Evolutionary conservation across 352 stramenopile genomes (phyloP).

Genomic region (Elongisporangium anandrum): DNA sequence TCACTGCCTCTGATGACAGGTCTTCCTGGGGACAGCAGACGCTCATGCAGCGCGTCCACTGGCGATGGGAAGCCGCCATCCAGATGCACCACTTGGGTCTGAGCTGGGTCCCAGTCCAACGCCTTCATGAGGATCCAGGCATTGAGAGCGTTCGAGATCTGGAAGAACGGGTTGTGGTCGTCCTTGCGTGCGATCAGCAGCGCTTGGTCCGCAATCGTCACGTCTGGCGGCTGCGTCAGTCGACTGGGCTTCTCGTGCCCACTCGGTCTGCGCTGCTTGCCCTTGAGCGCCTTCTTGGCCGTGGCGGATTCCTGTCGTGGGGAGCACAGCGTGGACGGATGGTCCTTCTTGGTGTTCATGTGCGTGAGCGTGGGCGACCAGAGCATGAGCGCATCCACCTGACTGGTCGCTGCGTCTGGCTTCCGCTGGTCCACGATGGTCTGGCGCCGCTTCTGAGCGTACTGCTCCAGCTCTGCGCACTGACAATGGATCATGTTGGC

Average conservation of each 20-base stretch:
- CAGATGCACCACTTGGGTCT: conserved; percentile 20
- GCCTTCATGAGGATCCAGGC: conserved; percentile 13
- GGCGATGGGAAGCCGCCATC: conserved; percentile 14
- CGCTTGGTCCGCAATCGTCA: background rate
- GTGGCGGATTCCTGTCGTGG: background rate
- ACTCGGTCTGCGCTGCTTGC: background rate
- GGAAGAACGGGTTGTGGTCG: conserved; percentile 24
- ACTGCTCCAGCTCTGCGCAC: background rate
- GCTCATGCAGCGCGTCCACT: conserved; percentile 15
- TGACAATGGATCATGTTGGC: background rate
- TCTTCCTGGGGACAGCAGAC: conserved; percentile 8
- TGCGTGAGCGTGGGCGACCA: background rate
- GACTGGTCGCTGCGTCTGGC: background rate
- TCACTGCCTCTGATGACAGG: conserved; percentile 4
- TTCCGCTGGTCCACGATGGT: background rate
- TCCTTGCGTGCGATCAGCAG: conserved; percentile 16
- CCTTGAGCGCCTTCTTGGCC: background rate
- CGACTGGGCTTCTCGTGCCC: background rate
- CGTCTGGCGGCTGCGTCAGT: background rate
- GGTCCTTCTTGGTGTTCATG: background rate
- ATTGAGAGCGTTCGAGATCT: conserved; percentile 12
- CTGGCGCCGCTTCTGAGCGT: background rate
- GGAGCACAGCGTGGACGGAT: background rate
- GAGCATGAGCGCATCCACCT: background rate
- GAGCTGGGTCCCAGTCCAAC: conserved; percentile 1